Evolutionary conservation across 2,329 filamentous ascomycete genomes (phyloP).

Genomic region (Hymenotorrendiella dingleyae): DNA sequence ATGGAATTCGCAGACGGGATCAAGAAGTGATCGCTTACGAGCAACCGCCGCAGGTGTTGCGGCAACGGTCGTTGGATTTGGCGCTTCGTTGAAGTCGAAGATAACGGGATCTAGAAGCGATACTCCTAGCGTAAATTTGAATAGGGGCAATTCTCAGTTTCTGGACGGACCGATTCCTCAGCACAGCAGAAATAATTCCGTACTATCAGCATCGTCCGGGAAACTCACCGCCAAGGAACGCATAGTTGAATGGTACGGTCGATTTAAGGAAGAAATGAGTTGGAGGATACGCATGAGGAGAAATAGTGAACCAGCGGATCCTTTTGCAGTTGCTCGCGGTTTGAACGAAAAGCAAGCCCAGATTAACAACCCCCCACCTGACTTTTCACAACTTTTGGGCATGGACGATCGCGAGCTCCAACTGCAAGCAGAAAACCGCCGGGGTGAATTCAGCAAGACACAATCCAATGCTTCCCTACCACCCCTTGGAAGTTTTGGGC

Average conservation of each 20-base stretch:
- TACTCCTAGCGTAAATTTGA: conserved; percentile 41
- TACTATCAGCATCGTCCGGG: conserved; percentile 12
- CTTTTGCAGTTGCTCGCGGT: conserved; percentile 30
- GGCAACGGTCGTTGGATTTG: conserved; percentile 19
- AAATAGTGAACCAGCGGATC: conserved; percentile 32
- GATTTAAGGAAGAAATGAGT: conserved; percentile 36
- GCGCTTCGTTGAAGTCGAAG: conserved; percentile 24
- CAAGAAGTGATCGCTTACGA: conserved; percentile 14
- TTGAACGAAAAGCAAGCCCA: conserved; percentile 24
- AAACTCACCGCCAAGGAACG: conserved; percentile 29
- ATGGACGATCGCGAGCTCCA: conserved; percentile 26
- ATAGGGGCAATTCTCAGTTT: conserved; percentile 50
- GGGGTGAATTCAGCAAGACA: conserved; percentile 14
- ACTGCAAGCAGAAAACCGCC: conserved; percentile 21
- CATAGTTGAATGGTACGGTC: conserved; percentile 41
- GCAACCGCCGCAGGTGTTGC: conserved; percentile 16
- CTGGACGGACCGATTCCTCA: conserved; percentile 29
- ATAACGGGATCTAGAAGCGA: conserved; percentile 26
- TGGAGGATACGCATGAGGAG: conserved; percentile 35
- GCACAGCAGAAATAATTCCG: conserved; percentile 37
- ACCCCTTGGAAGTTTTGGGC: conserved; percentile 22
- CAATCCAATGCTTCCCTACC: conserved; percentile 12
- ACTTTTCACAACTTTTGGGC: conserved; percentile 25
- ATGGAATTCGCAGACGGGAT: conserved; percentile 12
- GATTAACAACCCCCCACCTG: conserved; percentile 14